Percentiles rank a stretch among this genome's conserved stretches.
Evolutionary conservation across 75 land plant species (phyloP).

Genomic region (Cunninghamia lanceolata): DNA sequence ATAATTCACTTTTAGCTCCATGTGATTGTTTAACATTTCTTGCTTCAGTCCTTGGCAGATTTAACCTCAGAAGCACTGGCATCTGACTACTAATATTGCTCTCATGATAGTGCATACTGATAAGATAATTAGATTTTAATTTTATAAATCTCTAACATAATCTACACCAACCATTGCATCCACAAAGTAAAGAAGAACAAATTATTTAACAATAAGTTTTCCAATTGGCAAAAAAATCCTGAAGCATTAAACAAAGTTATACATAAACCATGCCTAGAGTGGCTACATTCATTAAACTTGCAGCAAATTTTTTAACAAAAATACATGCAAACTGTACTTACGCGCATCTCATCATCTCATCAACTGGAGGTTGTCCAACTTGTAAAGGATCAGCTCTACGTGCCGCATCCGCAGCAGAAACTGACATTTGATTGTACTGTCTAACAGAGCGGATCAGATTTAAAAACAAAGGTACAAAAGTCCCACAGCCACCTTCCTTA

Average conservation of each 20-base stretch:
- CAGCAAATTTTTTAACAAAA: background rate
- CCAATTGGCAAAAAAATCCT: background rate
- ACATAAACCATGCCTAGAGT: background rate
- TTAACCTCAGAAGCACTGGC: background rate
- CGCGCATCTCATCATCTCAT: constrained; percentile 95
- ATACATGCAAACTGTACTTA: constrained; percentile 33
- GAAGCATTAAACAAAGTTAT: background rate
- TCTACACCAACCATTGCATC: background rate
- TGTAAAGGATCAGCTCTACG: constrained; percentile 74
- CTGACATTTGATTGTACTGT: constrained; percentile 38
- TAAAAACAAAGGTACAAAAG: constrained; percentile 90
- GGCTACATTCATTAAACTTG: background rate
- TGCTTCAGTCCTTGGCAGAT: background rate
- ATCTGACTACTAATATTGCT: background rate
- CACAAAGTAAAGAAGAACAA: background rate
- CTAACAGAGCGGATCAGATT: constrained; percentile 69
- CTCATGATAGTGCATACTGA: background rate
- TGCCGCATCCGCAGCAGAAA: constrained; percentile 24
- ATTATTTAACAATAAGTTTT: background rate
- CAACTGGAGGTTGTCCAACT: constrained; percentile 78
- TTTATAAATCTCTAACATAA: background rate
- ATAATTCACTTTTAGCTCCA: background rate
- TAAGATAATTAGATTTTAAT: background rate
- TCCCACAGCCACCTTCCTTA: constrained; percentile 99
- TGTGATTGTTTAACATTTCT: background rate